Base-by-base conservation (phyloP, 2,329 filamentous ascomycete species). In the Periconia digitata region DNA sequence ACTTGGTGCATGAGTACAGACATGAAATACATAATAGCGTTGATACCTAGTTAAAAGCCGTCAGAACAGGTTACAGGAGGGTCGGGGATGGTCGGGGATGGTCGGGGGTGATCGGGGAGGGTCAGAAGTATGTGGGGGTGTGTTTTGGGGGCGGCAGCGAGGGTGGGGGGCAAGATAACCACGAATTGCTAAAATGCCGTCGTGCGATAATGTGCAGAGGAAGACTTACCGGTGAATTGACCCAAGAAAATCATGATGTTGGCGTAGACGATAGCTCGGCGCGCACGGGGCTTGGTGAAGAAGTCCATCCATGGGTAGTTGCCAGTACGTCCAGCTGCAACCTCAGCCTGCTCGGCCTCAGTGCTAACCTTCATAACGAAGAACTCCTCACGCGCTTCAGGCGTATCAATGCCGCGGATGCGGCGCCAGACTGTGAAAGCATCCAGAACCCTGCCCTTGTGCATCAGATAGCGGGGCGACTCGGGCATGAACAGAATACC, bases 241-340 rank as follows among this genome's bases (percentile, higher is more conserved):
- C 86, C 86, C 0, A 85, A 86, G 72, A 89, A 82, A 71, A 90
- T 87, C 68, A 89, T 86, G 70, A 87, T 76, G 81, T 85, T 89
- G 1, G 85, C 81, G 69, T 83, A 87, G 27, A 79, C 78, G 45
- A 79, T 78, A 54, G 81, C 80, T 43, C 75, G 72, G 16, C 79
- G 77, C 53, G 80, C 76, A 27, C 86, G 81, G 6, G 84, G 83
- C 35, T 84, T 80, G 16, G 85, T 89, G 72, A 89, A 81, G 72
- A 89, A 87, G 64, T 90, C 86, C 74, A 89, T 76, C 85, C 85
- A 89, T 0, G 85, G 81, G 70, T 81, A 87, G 22, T 77, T 78
- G 48, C 77, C 77, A 57, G 81, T 81, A 44, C 74, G 72, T 7
- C 78, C 77, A 52, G 80, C 76, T n/a, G 67, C 63, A 8, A 76